Base-by-base conservation (phyloP, 768 basidiomycete species). In the Termitomyces sp. region DNA sequence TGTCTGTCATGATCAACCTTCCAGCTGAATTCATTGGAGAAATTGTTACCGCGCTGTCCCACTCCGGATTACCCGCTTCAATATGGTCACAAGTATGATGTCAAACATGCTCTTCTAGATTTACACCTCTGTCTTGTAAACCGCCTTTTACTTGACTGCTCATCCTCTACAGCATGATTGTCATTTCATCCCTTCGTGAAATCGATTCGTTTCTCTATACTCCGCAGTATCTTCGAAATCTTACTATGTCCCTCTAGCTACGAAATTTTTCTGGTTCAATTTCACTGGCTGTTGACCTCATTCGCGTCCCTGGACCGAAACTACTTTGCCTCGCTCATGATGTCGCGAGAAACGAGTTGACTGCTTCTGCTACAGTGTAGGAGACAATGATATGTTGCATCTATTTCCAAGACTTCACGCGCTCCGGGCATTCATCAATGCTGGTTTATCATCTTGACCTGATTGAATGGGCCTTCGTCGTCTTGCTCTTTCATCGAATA, bases 1-100 rank as follows among this genome's bases (percentile, higher is more conserved):
- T 28, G 28, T 28, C 28, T 5, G 7, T 57, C 54, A 54, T 52
- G 53, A 52, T 55, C 60, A 20, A 48, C 36, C 55, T 63, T 28
- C 62, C 60, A 51, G 40, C 56, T 18, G 62, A 59, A 40, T 43
- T 63, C 36, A 54, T 60, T 33, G 54, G 52, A n/a, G 60, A 64
- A 35, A 58, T 64, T 43, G 51, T 64, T 32, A 24, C 28, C 38
- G 55, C 14, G 13, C 56, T 59, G n/a, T 43, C 26, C 53, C 36
- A 24, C 30, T 22, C 58, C 52, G 20, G 26, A 51, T 16, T 55
- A 59, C 40, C 49, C 52, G 14, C 54, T 59, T 16, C 58, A 57
- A 33, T 61, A 54, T 51, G 63, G 60, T 43, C 52, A 63, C 43
- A 56, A 41, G 47, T 10, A 5, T 22, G 60, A 63, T 26, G 60